phyloP scores from a whole-genome alignment of 2,329 filamentous ascomycete genomes.

The Xylaria arbuscula region DNA sequence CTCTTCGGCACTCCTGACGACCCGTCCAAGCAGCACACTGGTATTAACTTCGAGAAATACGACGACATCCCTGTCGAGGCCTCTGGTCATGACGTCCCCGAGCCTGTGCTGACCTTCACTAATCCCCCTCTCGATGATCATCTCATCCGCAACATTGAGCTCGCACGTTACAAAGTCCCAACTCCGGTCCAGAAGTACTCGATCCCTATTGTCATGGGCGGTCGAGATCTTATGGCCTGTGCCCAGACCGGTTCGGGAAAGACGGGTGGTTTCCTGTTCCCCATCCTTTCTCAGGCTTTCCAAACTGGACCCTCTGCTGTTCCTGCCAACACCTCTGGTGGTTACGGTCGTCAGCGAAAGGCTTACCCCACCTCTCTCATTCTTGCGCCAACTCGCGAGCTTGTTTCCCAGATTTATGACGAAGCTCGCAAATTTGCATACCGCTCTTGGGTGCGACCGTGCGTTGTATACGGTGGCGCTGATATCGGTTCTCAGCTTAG shows the following conservation, averaged over 20 bases:
- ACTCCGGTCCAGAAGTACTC: slow-evolving; percentile 99
- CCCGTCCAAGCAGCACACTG: slow-evolving; percentile 93
- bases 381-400: slow-evolving; percentile 94
- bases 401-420: slow-evolving; percentile 98
- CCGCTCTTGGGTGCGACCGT: slow-evolving; percentile 98
- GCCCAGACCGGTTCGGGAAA: slow-evolving; percentile 99
- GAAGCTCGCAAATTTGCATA: slow-evolving; percentile 98
- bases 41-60: slow-evolving; percentile 99
- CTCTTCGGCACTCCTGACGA: slow-evolving; percentile 93
- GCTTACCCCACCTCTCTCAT: slow-evolving; percentile 97
- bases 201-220: slow-evolving; percentile 97
- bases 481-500: slow-evolving; percentile 98
- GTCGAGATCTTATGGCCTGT: slow-evolving; percentile 98
- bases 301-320: slow-evolving; percentile 82
- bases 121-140: slow-evolving; percentile 97
- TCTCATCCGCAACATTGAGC: slow-evolving; percentile 89
- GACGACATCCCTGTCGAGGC: slow-evolving; percentile 99
- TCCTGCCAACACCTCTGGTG: slow-evolving; percentile 71
- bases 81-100: slow-evolving; percentile 91
- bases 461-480: slow-evolving; percentile 98
- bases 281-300: slow-evolving; percentile 97
- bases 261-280: slow-evolving; percentile 99
- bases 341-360: slow-evolving; percentile 94
- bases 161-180: slow-evolving; percentile 93
- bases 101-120: slow-evolving; percentile 88